These are phyloP conservation scores for Mrakia blollopis DNA, from an alignment of 768 basidiomycete species.

Conservation along the genomic window DNA sequence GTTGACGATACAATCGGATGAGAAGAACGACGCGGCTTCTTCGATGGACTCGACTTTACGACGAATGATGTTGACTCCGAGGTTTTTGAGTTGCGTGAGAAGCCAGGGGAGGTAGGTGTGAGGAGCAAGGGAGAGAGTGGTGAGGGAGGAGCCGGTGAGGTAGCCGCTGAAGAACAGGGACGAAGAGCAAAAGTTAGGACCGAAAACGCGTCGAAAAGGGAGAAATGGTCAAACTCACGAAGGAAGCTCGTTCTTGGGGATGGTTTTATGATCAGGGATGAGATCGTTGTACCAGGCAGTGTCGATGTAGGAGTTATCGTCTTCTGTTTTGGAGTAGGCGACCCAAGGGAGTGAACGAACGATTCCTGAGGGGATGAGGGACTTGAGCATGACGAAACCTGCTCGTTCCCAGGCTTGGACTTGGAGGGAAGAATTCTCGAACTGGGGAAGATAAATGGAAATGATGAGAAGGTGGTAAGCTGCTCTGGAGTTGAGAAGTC, in stretches of 20 bases:
- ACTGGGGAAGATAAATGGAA: neutral
- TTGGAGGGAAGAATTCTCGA: neutral
- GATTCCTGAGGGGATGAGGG: constrained; percentile 29
- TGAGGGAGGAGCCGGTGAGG: neutral
- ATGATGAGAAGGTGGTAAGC: neutral
- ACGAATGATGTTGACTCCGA: constrained; percentile 51
- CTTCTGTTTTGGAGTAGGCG: constrained; percentile 4
- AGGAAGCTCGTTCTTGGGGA: constrained; percentile 6
- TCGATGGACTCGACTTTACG: constrained; percentile 49
- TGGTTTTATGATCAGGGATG: constrained; percentile 13
- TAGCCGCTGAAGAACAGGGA: neutral
- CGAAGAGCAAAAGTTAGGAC: neutral
- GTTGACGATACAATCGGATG: constrained; percentile 51
- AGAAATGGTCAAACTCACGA: neutral
- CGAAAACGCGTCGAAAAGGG: neutral
- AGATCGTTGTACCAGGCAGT: constrained; percentile 28
- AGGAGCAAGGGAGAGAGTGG: constrained; percentile 26
- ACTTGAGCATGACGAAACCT: constrained; percentile 21
- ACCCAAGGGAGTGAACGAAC: constrained; percentile 7
- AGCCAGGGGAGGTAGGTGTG: constrained; percentile 54
- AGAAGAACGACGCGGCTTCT: constrained; percentile 47
- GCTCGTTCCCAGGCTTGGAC: constrained; percentile 21
- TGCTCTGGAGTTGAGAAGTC: too few species aligned
- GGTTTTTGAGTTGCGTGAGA: constrained; percentile 45
- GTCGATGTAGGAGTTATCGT: constrained; percentile 13